Conservation (phyloP, 148 eudicot species). For the Nepenthes gracilis region DNA sequence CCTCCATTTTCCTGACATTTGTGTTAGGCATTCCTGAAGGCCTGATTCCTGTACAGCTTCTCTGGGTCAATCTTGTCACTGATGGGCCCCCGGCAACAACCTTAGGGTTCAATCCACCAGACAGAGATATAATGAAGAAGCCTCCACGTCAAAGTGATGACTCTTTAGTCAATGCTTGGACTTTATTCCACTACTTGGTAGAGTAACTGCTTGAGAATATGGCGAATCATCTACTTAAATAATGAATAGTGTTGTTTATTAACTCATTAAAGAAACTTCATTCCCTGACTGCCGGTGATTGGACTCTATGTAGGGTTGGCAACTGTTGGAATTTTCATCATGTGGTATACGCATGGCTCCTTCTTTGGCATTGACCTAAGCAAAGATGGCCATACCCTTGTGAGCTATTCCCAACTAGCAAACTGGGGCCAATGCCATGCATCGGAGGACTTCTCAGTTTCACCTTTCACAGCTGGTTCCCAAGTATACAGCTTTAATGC, state of each 20-base stretch:
- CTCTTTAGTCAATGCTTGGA: slow-evolving; percentile 47
- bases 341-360: slow-evolving; percentile 61
- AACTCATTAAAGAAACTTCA: too few relatives aligned
- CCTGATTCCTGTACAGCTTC: slow-evolving; percentile 60
- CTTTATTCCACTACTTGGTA: slow-evolving; percentile 53
- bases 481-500: slow-evolving; percentile 36
- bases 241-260: not conserved
- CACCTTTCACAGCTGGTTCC: slow-evolving; percentile 61
- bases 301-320: slow-evolving; percentile 72
- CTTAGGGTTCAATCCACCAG: slow-evolving; percentile 64
- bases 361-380: slow-evolving; percentile 65
- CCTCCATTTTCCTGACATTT: slow-evolving; percentile 42
- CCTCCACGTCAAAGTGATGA: slow-evolving; percentile 55
- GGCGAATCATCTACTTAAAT: not conserved
- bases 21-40: slow-evolving; percentile 64
- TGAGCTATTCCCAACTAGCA: slow-evolving; percentile 55
- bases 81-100: slow-evolving; percentile 75
- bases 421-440: slow-evolving; percentile 67
- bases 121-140: slow-evolving; percentile 52
- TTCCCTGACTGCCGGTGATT: slow-evolving; percentile 34
- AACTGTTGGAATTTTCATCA: slow-evolving; percentile 58
- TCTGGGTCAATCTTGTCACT: slow-evolving; percentile 64
- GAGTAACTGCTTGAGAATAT: not conserved
- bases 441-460: slow-evolving; percentile 44
- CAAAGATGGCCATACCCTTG: slow-evolving; percentile 59